Evolutionary conservation across 257 asterid species (phyloP).

Genomic region (Primulina huaijiensis): DNA sequence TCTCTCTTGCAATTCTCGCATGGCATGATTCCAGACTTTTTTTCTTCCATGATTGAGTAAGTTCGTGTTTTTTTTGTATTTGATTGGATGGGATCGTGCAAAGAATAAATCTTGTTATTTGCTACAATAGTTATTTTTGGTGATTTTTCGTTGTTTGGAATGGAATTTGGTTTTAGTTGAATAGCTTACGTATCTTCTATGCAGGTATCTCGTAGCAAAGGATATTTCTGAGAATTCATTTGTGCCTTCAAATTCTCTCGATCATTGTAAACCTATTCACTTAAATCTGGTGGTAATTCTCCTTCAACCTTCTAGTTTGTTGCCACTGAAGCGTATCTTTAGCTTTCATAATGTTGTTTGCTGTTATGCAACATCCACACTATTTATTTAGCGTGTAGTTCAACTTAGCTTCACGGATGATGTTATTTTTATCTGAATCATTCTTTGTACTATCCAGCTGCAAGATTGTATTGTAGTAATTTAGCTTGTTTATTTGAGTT

Average conservation of each 20-base stretch:
- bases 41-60: background rate
- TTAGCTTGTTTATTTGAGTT: constrained; percentile 13
- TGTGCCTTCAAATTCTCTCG: constrained; percentile 52
- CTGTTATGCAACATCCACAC: background rate
- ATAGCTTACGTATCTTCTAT: constrained; percentile 19
- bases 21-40: background rate
- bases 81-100: background rate
- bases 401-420: background rate
- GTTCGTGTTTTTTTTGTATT: background rate
- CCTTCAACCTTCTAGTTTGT: background rate
- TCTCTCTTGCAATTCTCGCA: background rate
- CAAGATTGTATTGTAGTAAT: background rate
- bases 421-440: background rate
- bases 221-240: constrained; percentile 46
- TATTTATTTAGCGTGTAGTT: no score
- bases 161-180: constrained; percentile 1
- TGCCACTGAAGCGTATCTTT: background rate
- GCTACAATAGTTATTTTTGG: background rate
- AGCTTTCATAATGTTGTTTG: background rate
- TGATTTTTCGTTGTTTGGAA: background rate
- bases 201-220: constrained; percentile 67
- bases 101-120: background rate
- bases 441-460: background rate
- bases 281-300: constrained; percentile 83
- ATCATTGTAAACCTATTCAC: constrained; percentile 79